Evolutionary conservation across 129 eudicot species (phyloP).

Genomic region (Saposhnikovia divaricata): DNA sequence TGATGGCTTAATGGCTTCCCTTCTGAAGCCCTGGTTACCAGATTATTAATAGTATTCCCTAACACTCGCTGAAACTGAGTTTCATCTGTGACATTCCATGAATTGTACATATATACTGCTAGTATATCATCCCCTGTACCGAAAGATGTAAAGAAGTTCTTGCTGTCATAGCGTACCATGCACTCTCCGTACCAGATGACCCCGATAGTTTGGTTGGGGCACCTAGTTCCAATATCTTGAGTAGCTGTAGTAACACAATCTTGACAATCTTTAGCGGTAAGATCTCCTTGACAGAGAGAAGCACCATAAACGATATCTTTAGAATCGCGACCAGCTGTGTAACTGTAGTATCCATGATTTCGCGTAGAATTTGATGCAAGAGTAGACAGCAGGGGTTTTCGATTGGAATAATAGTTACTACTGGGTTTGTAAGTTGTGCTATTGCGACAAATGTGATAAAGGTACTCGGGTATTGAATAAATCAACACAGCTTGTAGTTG

Average conservation of each 20-base stretch:
- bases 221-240: neutral
- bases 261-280: slow-evolving; percentile 13
- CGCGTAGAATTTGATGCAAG: slow-evolving; percentile 3
- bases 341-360: neutral
- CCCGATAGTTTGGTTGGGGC: slow-evolving; percentile 2
- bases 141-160: slow-evolving; percentile 6
- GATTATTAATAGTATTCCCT: neutral
- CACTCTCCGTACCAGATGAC: slow-evolving; percentile 22
- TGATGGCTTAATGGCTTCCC: neutral
- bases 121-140: neutral
- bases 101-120: neutral
- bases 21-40: neutral
- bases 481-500: too few relatives aligned
- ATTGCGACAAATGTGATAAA: neutral
- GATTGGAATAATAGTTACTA: neutral
- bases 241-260: slow-evolving; percentile 15
- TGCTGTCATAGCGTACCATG: slow-evolving; percentile 21
- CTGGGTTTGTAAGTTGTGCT: slow-evolving; percentile 2
- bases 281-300: slow-evolving; percentile 42
- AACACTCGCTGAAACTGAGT: neutral
- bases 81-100: neutral
- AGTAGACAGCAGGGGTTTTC: neutral
- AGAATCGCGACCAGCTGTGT: neutral
- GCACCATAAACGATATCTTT: slow-evolving; percentile 21
- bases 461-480: slow-evolving; percentile 5